phyloP scores from a whole-genome alignment of 306 rosid species.

The Cicer chorassanicum region DNA sequence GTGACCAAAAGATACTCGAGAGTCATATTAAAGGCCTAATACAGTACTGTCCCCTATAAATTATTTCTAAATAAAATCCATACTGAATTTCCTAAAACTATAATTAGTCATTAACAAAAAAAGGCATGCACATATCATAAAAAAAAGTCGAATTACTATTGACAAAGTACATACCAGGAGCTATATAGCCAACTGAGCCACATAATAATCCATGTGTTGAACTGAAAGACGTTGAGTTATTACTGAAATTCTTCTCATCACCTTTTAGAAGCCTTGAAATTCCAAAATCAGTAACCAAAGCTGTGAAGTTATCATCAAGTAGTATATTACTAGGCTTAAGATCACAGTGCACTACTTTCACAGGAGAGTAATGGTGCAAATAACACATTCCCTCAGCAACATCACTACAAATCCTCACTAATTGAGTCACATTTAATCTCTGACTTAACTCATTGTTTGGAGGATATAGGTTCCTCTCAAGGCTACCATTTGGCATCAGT shows the following conservation, averaged over 20 bases:
- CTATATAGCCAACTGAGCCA: constrained; percentile 90
- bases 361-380: constrained; percentile 83
- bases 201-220: constrained; percentile 77
- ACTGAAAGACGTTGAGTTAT: constrained; percentile 59
- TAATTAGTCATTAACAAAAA: not conserved
- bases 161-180: constrained; percentile 73
- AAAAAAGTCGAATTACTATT: constrained; percentile 18
- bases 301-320: constrained; percentile 80
- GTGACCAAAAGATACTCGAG: too few relatives aligned
- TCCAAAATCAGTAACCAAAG: constrained; percentile 92
- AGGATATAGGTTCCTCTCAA: constrained; percentile 80
- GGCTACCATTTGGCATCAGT: constrained; percentile 84
- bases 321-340: constrained; percentile 93
- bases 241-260: constrained; percentile 35
- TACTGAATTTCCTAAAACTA: not conserved
- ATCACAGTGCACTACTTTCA: constrained; percentile 85
- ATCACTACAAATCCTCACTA: constrained; percentile 80
- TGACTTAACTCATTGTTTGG: constrained; percentile 57
- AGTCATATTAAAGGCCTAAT: not conserved
- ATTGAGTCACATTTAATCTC: constrained; percentile 62
- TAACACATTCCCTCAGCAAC: constrained; percentile 92
- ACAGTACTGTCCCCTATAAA: not conserved
- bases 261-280: constrained; percentile 74
- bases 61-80: constrained; percentile 1
- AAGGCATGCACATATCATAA: not conserved